A percentile compares a stretch with the other conserved stretches of the same genome.
phyloP scores from a whole-genome alignment of 331 rosid species.

The Stylosanthes scabra region DNA sequence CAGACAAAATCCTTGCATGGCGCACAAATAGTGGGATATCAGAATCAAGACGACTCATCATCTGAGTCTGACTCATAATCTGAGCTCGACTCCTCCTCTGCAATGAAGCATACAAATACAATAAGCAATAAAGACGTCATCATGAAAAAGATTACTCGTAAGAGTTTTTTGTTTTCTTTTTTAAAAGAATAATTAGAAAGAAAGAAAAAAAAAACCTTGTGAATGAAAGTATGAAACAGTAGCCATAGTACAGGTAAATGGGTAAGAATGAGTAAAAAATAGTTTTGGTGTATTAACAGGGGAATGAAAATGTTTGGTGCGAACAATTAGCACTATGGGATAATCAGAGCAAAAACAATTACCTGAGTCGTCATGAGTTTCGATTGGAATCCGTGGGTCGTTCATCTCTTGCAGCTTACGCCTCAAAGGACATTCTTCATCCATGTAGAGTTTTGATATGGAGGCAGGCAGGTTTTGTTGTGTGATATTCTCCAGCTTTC shows the following conservation, averaged over 20 bases:
- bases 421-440: not conserved
- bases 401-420: not conserved
- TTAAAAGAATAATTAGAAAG: too few relatives aligned
- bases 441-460: not conserved
- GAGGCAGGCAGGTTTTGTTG: not conserved
- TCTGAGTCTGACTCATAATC: too few relatives aligned
- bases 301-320: not conserved
- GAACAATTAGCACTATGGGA: too few relatives aligned
- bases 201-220: too few relatives aligned
- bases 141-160: too few relatives aligned
- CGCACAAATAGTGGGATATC: constrained; percentile 75
- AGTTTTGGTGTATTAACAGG: too few relatives aligned
- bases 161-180: too few relatives aligned
- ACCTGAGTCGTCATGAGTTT: too few relatives aligned
- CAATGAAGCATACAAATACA: constrained; percentile 24
- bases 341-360: too few relatives aligned
- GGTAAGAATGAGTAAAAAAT: too few relatives aligned
- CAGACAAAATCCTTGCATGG: constrained; percentile 69
- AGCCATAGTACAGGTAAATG: too few relatives aligned
- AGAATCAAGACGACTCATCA: constrained; percentile 68
- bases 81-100: constrained; percentile 45
- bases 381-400: not conserved
- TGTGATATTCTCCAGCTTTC: not conserved
- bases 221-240: not conserved
- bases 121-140: too few relatives aligned